Base-by-base conservation (phyloP, 2,329 filamentous ascomycete genomes). In the Cryphonectria naterciae region DNA sequence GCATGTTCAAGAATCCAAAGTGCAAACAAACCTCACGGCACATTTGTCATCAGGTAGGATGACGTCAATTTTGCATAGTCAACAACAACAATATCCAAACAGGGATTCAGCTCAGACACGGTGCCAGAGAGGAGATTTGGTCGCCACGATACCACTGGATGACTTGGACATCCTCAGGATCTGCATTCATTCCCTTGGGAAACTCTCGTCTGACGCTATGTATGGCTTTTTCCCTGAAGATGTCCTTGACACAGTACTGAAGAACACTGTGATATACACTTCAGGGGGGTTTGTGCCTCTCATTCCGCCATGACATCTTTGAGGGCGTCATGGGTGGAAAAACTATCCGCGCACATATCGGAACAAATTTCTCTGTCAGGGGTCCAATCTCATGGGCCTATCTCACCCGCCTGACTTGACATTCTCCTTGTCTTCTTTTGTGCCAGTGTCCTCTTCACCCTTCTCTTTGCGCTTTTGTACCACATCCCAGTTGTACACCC, bases 401-500 rank as follows among this genome's bases (percentile, higher is more conserved):
- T 65, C 66, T 77, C 71, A 79, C 32, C 75, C 79, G 64, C 78
- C 78, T 2, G 79, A 75, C 74, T 72, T 68, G 46, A 56, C 71
- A 65, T 80, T 78, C 43, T 79, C 78, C 68, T 81, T 79, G 46
- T 81, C 82, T 73, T 83, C 82, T 73, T 83, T 83, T 61, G 77
- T 78, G 64, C 81, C 81, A 71, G 79, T 80, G 67, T 84, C 89
- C 73, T 89, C 88, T 54, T 92, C 90, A 4, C 83, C 85, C 81
- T 94, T 96, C 73, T 97, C 94, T 85, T 97, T 98, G 76, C 96
- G 87, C 83, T 97, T 93, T 85, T 97, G 93, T 60, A 95, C 93
- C 5, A 99, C 94, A 78, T 99, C 96, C 95, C 96, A 98, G 82
- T 99, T 99, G 82, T 99, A 98, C n/a, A 99, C 95, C 74, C 96